Conservation (phyloP, 805 yeast species). For the Nakazawaea anatomiae region DNA sequence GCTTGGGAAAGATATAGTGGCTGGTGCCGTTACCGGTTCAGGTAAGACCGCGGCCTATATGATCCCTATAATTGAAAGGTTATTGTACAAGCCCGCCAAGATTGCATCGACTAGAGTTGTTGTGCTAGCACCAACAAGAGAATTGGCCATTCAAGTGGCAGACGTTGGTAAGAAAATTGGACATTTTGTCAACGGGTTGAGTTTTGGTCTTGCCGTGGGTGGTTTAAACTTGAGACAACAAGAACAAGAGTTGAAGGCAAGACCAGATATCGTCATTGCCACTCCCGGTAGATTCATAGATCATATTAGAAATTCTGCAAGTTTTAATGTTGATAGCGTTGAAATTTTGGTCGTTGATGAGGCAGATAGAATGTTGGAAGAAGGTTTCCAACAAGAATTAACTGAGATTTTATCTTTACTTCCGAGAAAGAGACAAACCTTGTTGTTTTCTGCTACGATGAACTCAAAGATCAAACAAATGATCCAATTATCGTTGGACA, state of each 20-base stretch:
- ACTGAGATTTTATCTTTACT: conserved; percentile 82
- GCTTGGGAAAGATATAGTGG: conserved; percentile 92
- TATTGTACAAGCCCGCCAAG: conserved; percentile 82
- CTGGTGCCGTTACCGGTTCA: conserved; percentile 99
- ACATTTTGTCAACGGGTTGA: conserved; percentile 64
- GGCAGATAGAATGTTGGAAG: conserved; percentile 99
- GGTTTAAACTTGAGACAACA: conserved; percentile 93
- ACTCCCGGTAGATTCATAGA: conserved; percentile 99
- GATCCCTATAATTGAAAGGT: conserved; percentile 91
- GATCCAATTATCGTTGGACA: conserved; percentile 79
- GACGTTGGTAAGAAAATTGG: conserved; percentile 89
- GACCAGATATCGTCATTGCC: conserved; percentile 96
- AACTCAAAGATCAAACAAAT: conserved; percentile 85
- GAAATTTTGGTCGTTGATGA: conserved; percentile 94
- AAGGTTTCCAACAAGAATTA: conserved; percentile 94
- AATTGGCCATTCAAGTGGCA: conserved; percentile 90
- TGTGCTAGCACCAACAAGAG: conserved; percentile 94
- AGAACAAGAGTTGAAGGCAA: conserved; percentile 84
- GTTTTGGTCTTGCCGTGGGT: conserved; percentile 97
- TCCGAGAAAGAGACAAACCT: conserved; percentile 89
- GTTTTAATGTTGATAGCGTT: conserved; percentile 83
- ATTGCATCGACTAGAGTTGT: conserved; percentile 86
- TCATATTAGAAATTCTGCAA: conserved; percentile 91
- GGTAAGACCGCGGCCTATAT: conserved; percentile 99
- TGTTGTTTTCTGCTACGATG: conserved; percentile 97